These are phyloP conservation scores for Mucor indicus DNA, from an alignment of 371 early-diverging fungal species.

Conservation along the genomic window DNA sequence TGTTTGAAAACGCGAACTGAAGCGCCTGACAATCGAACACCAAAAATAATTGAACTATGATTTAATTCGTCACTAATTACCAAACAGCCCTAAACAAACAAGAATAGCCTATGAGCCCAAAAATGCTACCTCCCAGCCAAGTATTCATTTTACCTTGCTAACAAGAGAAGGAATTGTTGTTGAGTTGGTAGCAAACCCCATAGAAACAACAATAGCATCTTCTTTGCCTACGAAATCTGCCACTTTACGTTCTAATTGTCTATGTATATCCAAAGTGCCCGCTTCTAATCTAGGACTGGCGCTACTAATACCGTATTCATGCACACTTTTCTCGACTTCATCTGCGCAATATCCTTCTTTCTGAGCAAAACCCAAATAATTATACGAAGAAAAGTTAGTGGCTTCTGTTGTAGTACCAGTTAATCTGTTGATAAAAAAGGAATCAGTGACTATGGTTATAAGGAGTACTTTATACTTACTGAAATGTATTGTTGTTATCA, in stretches of 20 bases:
- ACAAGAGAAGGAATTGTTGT: constrained; percentile 94
- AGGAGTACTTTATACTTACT: constrained; percentile 22
- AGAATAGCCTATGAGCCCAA: constrained; percentile 46
- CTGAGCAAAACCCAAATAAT: constrained; percentile 99
- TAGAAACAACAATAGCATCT: constrained; percentile 39
- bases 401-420: constrained; percentile 81
- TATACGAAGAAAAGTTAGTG: constrained; percentile 98
- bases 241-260: constrained; percentile 85
- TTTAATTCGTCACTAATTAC: constrained; percentile 98
- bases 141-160: constrained; percentile 52
- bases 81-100: constrained; percentile 85
- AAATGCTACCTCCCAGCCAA: not conserved
- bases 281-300: constrained; percentile 73
- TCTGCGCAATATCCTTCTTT: constrained; percentile 90
- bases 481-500: constrained; percentile 22
- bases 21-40: constrained; percentile 93
- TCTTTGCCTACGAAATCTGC: constrained; percentile 78
- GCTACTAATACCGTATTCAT: constrained; percentile 63
- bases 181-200: constrained; percentile 95
- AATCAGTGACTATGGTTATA: constrained; percentile 36
- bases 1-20: constrained; percentile 96
- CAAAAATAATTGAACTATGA: constrained; percentile 97
- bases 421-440: constrained; percentile 25
- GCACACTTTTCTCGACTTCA: constrained; percentile 75
- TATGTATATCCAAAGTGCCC: constrained; percentile 69